Percentiles rank a stretch among this genome's conserved stretches.
phyloP scores from a whole-genome alignment of 345 rosid genomes.

The Sonneratia caseolaris region DNA sequence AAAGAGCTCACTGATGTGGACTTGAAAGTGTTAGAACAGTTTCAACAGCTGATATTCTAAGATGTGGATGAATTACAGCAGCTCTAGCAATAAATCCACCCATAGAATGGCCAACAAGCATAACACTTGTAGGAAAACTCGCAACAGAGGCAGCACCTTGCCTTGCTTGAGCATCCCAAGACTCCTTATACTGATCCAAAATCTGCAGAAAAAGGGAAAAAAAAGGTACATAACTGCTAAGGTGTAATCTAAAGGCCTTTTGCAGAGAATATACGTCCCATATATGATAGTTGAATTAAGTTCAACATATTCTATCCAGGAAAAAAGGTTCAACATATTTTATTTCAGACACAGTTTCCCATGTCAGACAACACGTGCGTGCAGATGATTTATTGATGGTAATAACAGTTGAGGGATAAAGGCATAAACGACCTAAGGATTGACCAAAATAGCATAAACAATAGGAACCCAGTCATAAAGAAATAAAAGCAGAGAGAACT shows the following conservation, averaged over 20 bases:
- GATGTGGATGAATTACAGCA: conserved; percentile 70
- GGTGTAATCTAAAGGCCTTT: neutral
- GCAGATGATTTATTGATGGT: neutral
- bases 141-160: conserved; percentile 65
- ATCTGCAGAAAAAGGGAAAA: conserved; percentile 34
- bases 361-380: neutral
- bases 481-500: no score
- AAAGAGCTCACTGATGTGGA: conserved; percentile 81
- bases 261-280: neutral
- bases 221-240: neutral
- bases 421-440: no score
- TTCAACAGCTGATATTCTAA: conserved; percentile 72
- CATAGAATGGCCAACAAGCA: conserved; percentile 96
- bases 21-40: conserved; percentile 89
- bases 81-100: conserved; percentile 99
- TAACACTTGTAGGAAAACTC: conserved; percentile 67
- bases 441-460: no score
- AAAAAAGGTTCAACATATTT: neutral
- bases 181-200: conserved; percentile 81
- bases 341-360: neutral
- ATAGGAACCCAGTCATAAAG: no score
- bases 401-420: neutral
- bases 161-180: conserved; percentile 51
- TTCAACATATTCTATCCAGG: neutral
- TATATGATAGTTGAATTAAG: neutral